Base-by-base conservation (phyloP, 352 stramenopile species). In the Phytopythium oedochilum region DNA sequence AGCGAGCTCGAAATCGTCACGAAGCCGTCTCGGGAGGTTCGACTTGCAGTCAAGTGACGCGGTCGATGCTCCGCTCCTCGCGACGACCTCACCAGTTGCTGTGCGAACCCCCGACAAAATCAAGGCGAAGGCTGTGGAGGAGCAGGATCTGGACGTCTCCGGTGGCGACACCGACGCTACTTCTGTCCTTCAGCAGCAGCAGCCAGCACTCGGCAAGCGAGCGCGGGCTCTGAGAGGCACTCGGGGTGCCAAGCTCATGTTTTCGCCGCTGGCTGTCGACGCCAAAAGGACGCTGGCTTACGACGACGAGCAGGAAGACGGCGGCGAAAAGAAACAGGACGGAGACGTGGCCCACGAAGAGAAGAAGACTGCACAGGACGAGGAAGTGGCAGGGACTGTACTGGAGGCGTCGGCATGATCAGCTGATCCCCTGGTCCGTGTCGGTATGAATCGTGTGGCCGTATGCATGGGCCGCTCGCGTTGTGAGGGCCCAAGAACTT, bases 161-260 rank as follows among this genome's bases (percentile, higher is more conserved):
- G 53, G 39, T 12, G 42, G 15, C 17, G 39, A 43, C 43, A 23
- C 44, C 49, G 39, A 64, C 35, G 18, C 32, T 25, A 32, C 34
- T 32, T 6, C 57, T 2, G 54, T 61, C 4, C 43, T 43, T 8
- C 52, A 60, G 14, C 40, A 34, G 14, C 40, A 34, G 6, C 28
- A 45, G 6, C 32, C 55, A 29, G 55, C 53, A 28, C 60, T 64
- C 40, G 32, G 51, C 15, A 65, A 64, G 5, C 69, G 57, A 34
- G 68, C 55, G 47, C 63, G 65, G 17, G 61, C 60, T 0, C 44
- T 67, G 34, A 68, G 65, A 46, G 64, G 50, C 14, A 59, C 46
- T 23, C 44, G 75, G 57, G 70, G 59, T 6, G 52, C 68, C n/a
- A 75, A 78, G 43, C 23, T 81, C 40, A 63, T 78, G 10, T 77